Base-by-base conservation (phyloP, 2,329 filamentous ascomycete species). In the Xylaria sp. region DNA sequence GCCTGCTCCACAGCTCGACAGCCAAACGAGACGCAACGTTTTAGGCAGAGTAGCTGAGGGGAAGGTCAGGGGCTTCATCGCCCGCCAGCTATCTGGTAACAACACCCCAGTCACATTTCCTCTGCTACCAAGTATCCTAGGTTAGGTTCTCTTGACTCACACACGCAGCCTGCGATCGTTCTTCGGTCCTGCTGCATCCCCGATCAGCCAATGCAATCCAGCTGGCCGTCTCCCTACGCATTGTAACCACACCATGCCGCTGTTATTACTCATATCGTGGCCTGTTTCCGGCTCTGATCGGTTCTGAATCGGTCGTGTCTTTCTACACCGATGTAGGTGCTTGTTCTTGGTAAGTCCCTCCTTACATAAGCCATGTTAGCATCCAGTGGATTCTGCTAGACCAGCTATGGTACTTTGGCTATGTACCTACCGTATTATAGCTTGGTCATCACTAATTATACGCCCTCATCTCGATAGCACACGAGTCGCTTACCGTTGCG, bases 231-330 rank as follows among this genome's bases (percentile, higher is more conserved):
- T 69, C 60, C 42, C 29, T 55, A 62, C 65, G 58, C 62, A 65
- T 47, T 70, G 66, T 53, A 70, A 70, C 68, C 65, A 69, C 66
- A 68, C 65, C 21, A 58, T 63, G 47, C 62, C 32, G 61, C 63
- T 63, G 51, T 55, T 48, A 69, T 66, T 59, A 69, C 55, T 63
- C 65, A 65, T 59, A 54, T 64, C 16, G 25, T 44, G 54, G 44
- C 13, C 59, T 58, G 63, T 60, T 60, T 32, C 60, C 68, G 68
- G 55, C 65, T 59, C 58, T 63, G 35, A 50, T 53, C 27, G 40
- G 42, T 55, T 55, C 21, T 16, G 47, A 40, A 50, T 44, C n/a
- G 32, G 32, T 53, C 48, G 25, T 25, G 48, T 57, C 23, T 44
- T 44, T 64, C 40, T 61, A 50, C 32, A 60, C 61, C 57, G 57